A percentile compares a stretch with the other conserved stretches of the same genome.
phyloP scores from a whole-genome alignment of 2,329 filamentous ascomycete species.

The Verticillium klebahnii region DNA sequence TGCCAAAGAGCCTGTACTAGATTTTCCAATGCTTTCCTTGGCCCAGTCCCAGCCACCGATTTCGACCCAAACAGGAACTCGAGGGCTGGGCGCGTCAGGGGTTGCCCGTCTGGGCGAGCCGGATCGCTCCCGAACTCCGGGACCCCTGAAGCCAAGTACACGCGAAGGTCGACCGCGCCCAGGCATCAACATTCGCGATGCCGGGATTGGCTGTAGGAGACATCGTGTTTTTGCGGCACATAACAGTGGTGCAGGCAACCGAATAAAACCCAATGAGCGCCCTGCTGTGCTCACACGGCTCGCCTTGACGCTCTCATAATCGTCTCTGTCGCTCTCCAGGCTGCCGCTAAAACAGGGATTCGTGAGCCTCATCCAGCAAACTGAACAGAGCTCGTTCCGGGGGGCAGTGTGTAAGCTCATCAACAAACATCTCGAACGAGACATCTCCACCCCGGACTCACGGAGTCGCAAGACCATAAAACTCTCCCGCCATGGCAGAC shows the following conservation, averaged over 20 bases:
- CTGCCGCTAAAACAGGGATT: background rate
- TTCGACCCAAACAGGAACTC: too few species aligned
- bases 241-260: background rate
- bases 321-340: background rate
- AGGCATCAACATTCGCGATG: background rate
- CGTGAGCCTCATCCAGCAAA: background rate
- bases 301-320: background rate
- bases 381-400: too few species aligned
- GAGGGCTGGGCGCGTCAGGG: background rate
- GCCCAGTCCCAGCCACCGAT: too few species aligned
- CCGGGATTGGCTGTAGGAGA: background rate
- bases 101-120: background rate
- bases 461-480: background rate
- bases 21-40: too few species aligned
- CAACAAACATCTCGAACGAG: background rate
- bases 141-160: background rate
- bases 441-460: background rate
- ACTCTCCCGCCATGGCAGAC: background rate
- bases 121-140: background rate
- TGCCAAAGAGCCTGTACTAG: too few species aligned
- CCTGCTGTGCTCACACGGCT: background rate
- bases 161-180: background rate
- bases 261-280: background rate
- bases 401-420: background rate
- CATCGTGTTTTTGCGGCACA: background rate